These are phyloP conservation scores for Candida odintsovae DNA, from an alignment of 805 yeast species.

Conservation along the genomic window DNA sequence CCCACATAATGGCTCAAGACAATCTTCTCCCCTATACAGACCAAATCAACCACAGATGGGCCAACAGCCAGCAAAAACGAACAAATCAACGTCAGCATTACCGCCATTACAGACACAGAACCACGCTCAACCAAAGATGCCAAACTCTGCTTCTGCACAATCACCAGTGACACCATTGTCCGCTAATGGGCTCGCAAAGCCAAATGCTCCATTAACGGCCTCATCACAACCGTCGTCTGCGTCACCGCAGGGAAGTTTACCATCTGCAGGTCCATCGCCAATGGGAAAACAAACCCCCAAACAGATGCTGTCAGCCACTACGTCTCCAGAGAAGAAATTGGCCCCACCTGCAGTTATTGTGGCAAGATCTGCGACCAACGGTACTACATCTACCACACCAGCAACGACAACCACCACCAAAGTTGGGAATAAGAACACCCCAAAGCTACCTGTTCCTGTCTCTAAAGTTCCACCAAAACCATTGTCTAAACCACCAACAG, in stretches of 20 bases:
- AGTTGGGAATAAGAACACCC: too few relatives aligned
- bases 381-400: background rate
- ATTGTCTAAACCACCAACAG: conserved; percentile 6
- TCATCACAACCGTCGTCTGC: background rate
- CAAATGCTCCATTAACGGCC: background rate
- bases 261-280: background rate
- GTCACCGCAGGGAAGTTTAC: background rate
- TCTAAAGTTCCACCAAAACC: background rate
- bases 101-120: background rate
- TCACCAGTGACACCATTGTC: background rate
- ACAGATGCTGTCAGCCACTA: background rate
- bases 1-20: background rate
- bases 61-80: background rate
- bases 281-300: background rate
- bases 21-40: background rate
- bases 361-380: background rate
- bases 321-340: background rate
- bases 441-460: background rate
- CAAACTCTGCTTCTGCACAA: background rate
- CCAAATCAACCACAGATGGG: background rate
- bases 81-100: background rate
- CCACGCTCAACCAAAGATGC: background rate
- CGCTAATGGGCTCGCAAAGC: background rate
- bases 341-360: conserved; percentile 24
- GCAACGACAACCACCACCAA: background rate